Evolutionary conservation across 2,329 filamentous ascomycete species (phyloP).

Genomic region (Colletotrichum tropicale): DNA sequence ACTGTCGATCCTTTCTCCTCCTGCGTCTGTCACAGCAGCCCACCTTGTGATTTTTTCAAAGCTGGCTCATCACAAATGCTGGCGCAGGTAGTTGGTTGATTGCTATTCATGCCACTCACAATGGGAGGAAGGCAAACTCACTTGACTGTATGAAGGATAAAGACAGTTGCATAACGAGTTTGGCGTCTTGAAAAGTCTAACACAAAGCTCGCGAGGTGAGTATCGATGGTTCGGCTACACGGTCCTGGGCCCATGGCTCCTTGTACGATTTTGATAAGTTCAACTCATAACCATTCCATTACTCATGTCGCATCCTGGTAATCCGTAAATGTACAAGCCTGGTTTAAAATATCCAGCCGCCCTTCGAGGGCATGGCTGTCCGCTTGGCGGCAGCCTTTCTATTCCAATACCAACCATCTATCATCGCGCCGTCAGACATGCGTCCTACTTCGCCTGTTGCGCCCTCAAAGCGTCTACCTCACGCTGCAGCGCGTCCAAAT

Average conservation of each 20-base stretch:
- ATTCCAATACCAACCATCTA: slow-evolving; percentile 6
- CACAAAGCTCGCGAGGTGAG: not conserved
- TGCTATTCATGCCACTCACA: not conserved
- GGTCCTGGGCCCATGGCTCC: not conserved
- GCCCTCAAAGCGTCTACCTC: slow-evolving; percentile 74
- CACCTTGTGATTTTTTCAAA: not conserved
- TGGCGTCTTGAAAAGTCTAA: not conserved
- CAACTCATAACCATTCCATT: slow-evolving; percentile 19
- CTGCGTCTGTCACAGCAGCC: not conserved
- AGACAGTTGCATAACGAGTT: not conserved
- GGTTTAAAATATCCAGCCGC: slow-evolving; percentile 1
- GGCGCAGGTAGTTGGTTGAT: not conserved
- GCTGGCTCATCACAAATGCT: not conserved
- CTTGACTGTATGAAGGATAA: not conserved
- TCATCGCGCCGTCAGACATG: not conserved
- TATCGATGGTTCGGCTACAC: not conserved
- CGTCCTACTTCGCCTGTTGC: slow-evolving; percentile 32
- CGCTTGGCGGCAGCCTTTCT: not conserved
- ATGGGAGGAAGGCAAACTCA: not conserved
- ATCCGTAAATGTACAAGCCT: slow-evolving; percentile 15
- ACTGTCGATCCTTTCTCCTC: not conserved
- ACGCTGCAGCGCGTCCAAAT: slow-evolving; percentile 72
- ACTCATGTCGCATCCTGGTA: slow-evolving; percentile 15
- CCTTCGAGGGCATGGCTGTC: not conserved
- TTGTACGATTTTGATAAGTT: not conserved